A percentile compares a stretch with the other conserved stretches of the same genome.
These are phyloP conservation scores for Stachybotrys echinatus DNA, from an alignment of 2,329 filamentous ascomycete genomes.

Conservation along the genomic window DNA sequence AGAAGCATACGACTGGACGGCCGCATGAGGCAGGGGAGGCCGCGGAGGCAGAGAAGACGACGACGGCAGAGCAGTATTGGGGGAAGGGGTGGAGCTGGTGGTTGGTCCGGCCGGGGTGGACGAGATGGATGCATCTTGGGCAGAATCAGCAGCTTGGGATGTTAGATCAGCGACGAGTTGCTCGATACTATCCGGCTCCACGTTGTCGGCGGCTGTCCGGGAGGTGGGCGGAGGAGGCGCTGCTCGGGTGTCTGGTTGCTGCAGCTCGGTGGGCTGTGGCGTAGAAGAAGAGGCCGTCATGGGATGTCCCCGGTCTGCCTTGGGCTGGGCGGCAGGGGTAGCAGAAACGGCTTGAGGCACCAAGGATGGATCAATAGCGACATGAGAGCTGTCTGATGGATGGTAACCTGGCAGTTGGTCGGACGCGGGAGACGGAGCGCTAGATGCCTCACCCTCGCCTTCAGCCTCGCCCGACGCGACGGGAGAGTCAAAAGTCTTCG, in stretches of 20 bases:
- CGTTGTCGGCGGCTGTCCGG: conserved; percentile 20
- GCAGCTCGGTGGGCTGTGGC: conserved; percentile 14
- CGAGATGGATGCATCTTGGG: conserved; percentile 18
- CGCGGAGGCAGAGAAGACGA: conserved; percentile 41
- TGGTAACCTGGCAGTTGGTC: conserved; percentile 25
- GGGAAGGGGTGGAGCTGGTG: conserved; percentile 21
- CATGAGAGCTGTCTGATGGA: conserved; percentile 22
- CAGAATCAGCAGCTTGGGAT: conserved; percentile 24
- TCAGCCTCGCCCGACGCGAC: conserved; percentile 29
- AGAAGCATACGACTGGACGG: conserved; percentile 29
- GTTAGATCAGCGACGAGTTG: conserved; percentile 36
- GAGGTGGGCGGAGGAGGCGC: conserved; percentile 17
- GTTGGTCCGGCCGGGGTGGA: conserved; percentile 18
- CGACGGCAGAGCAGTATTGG: conserved; percentile 26
- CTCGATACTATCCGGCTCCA: conserved; percentile 31
- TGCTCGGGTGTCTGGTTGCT: conserved; percentile 11
- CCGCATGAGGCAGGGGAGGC: conserved; percentile 34
- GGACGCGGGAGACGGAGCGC: conserved; percentile 33
- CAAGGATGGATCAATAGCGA: conserved; percentile 25
- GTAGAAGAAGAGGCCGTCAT: conserved; percentile 11
- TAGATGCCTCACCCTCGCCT: conserved; percentile 34
- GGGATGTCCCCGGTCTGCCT: conserved; percentile 17
- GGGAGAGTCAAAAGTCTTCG: conserved; percentile 46
- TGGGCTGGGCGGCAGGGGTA: conserved; percentile 21
- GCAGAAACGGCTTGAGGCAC: conserved; percentile 19